These are phyloP conservation scores for Cordyceps cicadae DNA, from an alignment of 2,329 filamentous ascomycete genomes.

Conservation along the genomic window DNA sequence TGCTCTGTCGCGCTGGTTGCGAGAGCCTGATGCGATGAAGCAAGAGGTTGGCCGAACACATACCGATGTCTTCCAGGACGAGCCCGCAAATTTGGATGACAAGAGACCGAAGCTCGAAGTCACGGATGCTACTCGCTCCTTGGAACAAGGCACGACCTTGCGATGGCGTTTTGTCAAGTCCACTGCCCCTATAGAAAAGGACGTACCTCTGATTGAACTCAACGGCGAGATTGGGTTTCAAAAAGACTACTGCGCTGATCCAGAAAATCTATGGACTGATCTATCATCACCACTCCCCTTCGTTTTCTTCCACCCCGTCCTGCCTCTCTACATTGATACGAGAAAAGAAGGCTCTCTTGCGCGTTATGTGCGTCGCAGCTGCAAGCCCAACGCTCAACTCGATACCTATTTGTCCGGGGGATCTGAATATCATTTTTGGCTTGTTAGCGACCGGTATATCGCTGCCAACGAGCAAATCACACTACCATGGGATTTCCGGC, in stretches of 20 bases:
- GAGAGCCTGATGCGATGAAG: slow-evolving; percentile 60
- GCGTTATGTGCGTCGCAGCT: slow-evolving; percentile 87
- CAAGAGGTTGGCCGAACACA: slow-evolving; percentile 58
- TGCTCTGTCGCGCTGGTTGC: slow-evolving; percentile 69
- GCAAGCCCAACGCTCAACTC: slow-evolving; percentile 78
- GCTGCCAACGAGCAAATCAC: slow-evolving; percentile 54
- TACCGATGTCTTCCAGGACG: slow-evolving; percentile 59
- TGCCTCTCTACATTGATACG: slow-evolving; percentile 90
- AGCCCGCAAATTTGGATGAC: slow-evolving; percentile 35
- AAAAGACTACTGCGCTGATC: slow-evolving; percentile 60
- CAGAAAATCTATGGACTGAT: slow-evolving; percentile 60
- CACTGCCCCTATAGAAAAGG: slow-evolving; percentile 44
- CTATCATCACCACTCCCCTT: slow-evolving; percentile 60
- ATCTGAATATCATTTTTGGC: slow-evolving; percentile 84
- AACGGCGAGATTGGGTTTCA: slow-evolving; percentile 70
- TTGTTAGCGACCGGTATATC: slow-evolving; percentile 75
- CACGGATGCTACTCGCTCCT: slow-evolving; percentile 36
- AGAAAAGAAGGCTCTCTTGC: slow-evolving; percentile 76
- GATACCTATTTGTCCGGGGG: slow-evolving; percentile 75
- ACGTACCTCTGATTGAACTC: slow-evolving; percentile 58
- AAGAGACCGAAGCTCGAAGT: slow-evolving; percentile 37
- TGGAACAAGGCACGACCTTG: slow-evolving; percentile 34
- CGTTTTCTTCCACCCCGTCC: slow-evolving; percentile 77
- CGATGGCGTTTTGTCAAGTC: slow-evolving; percentile 61
- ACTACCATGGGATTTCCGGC: slow-evolving; percentile 59